Conservation (phyloP, 257 asterid species). For the Craterostigma plantagineum region DNA sequence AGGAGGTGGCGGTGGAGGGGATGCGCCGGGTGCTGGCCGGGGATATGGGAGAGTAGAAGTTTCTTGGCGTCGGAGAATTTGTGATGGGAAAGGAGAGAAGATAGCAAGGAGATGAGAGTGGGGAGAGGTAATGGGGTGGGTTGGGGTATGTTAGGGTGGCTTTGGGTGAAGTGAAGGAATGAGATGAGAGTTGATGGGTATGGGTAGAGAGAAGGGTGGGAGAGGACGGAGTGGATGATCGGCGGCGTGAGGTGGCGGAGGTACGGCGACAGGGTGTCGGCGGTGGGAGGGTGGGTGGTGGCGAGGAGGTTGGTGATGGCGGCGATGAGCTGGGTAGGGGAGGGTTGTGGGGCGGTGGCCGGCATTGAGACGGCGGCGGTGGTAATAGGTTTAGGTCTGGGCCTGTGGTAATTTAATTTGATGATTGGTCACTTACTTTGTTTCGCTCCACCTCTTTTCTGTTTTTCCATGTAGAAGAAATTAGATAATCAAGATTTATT, state of each 20-base stretch:
- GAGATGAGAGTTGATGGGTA: slow-evolving; percentile 37
- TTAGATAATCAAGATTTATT: no score
- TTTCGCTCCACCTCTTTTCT: no score
- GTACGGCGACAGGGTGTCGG: slow-evolving; percentile 30
- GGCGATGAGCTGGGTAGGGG: slow-evolving; percentile 28
- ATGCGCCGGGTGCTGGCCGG: slow-evolving; percentile 53
- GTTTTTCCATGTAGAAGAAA: no score
- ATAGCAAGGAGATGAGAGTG: slow-evolving; percentile 33
- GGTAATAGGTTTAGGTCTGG: no score
- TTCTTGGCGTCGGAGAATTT: slow-evolving; percentile 43
- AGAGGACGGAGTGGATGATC: slow-evolving; percentile 42
- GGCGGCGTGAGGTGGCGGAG: slow-evolving; percentile 42
- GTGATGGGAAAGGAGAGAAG: slow-evolving; percentile 31
- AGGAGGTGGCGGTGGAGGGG: slow-evolving; percentile 64
- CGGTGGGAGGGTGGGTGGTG: slow-evolving; percentile 17
- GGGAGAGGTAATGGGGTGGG: slow-evolving; percentile 33
- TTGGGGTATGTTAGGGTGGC: slow-evolving; percentile 16
- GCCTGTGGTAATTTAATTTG: no score
- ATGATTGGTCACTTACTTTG: no score
- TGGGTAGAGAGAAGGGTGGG: slow-evolving; percentile 32
- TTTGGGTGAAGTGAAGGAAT: slow-evolving; percentile 33
- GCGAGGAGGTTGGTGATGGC: slow-evolving; percentile 31
- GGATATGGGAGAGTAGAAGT: slow-evolving; percentile 35
- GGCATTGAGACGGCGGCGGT: no score
- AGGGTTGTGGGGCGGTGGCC: slow-evolving; percentile 10